Evolutionary conservation across 257 asterid species (phyloP).

Genomic region (Solanum paucissectum): DNA sequence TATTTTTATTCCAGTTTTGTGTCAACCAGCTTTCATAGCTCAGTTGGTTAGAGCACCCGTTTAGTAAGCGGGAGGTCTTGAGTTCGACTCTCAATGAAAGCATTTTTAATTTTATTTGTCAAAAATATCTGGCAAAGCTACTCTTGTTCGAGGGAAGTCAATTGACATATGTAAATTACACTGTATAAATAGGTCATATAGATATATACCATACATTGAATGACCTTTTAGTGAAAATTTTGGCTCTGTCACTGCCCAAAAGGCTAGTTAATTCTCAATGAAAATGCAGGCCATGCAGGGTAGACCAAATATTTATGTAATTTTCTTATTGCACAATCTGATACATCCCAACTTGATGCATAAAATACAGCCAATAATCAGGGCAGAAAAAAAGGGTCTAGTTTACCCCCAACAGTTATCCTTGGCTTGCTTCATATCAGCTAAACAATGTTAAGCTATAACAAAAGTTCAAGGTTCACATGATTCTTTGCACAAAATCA

Average conservation of each 20-base stretch:
- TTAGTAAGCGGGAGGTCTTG: slow-evolving; percentile 39
- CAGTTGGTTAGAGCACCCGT: slow-evolving; percentile 47
- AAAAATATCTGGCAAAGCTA: not conserved
- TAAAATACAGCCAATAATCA: not conserved
- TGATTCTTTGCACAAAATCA: not conserved
- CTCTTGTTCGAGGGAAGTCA: not conserved
- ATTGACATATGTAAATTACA: not conserved
- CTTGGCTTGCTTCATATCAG: not conserved
- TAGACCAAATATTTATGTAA: not conserved
- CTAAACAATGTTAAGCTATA: not conserved
- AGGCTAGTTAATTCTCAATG: not conserved
- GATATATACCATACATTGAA: too few relatives aligned
- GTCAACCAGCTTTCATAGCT: slow-evolving; percentile 19
- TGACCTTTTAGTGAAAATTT: not conserved
- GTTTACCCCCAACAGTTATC: not conserved
- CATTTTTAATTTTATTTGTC: not conserved
- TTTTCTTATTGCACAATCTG: not conserved
- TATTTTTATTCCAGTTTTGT: too few relatives aligned
- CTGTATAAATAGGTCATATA: not conserved
- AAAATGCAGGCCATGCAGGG: not conserved
- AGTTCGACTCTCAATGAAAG: slow-evolving; percentile 38
- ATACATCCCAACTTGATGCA: not conserved
- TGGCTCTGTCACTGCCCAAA: not conserved
- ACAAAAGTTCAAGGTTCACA: not conserved
- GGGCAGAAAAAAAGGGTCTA: not conserved